Evolutionary conservation across 306 rosid species (phyloP).

Genomic region (Gillenia trifoliata): DNA sequence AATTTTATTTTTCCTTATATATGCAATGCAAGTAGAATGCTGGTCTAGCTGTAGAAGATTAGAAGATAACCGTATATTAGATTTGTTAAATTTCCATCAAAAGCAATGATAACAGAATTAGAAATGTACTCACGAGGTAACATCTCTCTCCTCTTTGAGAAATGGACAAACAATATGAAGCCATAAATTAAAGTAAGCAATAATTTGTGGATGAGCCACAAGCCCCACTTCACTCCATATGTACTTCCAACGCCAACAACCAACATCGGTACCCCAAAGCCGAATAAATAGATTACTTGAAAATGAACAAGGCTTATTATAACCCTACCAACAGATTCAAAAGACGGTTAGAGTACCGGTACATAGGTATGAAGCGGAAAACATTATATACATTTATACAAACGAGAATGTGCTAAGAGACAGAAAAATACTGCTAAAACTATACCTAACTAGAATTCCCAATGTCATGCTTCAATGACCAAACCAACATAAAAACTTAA

Average conservation of each 20-base stretch:
- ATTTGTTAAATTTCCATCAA: neutral
- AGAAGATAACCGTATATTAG: slow-evolving; percentile 17
- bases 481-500: no score
- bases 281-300: slow-evolving; percentile 67
- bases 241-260: slow-evolving; percentile 29
- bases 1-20: no score
- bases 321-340: neutral
- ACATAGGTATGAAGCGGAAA: no score
- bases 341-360: neutral
- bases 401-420: no score
- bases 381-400: no score
- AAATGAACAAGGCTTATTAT: neutral
- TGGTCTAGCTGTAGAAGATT: slow-evolving; percentile 58
- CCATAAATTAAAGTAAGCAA: no score
- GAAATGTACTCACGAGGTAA: slow-evolving; percentile 58
- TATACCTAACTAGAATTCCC: no score
- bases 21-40: no score
- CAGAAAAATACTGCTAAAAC: no score
- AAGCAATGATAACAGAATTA: neutral
- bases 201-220: no score
- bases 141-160: slow-evolving; percentile 78
- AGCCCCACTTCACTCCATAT: slow-evolving; percentile 45
- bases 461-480: no score
- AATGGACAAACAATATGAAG: no score
- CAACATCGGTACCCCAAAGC: slow-evolving; percentile 71